phyloP scores from a whole-genome alignment of 495 filamentous ascomycete species.

The Hypomontagnella monticulosa region DNA sequence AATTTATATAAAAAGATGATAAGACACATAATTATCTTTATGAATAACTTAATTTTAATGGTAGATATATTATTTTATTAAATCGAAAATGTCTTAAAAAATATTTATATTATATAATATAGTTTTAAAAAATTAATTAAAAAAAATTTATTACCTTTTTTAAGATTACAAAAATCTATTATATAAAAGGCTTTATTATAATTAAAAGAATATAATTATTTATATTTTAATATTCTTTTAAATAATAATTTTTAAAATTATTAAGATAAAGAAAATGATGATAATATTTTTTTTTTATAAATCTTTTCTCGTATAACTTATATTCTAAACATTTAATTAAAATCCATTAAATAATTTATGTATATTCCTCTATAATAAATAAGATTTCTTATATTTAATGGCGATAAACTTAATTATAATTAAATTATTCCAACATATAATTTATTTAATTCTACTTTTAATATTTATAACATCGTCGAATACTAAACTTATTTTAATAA shows the following conservation, averaged over 20 bases:
- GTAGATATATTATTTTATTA: neutral
- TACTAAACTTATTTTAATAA: too few species aligned
- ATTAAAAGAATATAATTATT: slow-evolving; percentile 1
- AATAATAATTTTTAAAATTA: slow-evolving; percentile 1
- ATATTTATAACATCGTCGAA: too few species aligned
- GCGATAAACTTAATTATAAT: neutral
- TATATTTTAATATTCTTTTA: slow-evolving; percentile 1
- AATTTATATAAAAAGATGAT: too few species aligned
- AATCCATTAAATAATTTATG: too few species aligned
- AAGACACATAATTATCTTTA: neutral
- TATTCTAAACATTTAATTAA: too few species aligned
- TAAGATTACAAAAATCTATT: neutral
- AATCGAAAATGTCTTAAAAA: neutral
- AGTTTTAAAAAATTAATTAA: neutral
- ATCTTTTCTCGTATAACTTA: too few species aligned
- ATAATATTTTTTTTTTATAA: too few species aligned
- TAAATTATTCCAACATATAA: neutral
- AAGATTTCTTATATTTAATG: neutral
- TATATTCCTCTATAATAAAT: too few species aligned
- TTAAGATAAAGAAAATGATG: neutral
- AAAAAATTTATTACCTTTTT: neutral
- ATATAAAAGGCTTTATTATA: neutral
- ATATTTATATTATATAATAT: neutral
- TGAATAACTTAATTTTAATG: neutral
- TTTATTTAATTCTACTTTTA: too few species aligned